These are phyloP conservation scores for Penicillium ochrochloron DNA, from an alignment of 495 filamentous ascomycete species.

Conservation along the genomic window DNA sequence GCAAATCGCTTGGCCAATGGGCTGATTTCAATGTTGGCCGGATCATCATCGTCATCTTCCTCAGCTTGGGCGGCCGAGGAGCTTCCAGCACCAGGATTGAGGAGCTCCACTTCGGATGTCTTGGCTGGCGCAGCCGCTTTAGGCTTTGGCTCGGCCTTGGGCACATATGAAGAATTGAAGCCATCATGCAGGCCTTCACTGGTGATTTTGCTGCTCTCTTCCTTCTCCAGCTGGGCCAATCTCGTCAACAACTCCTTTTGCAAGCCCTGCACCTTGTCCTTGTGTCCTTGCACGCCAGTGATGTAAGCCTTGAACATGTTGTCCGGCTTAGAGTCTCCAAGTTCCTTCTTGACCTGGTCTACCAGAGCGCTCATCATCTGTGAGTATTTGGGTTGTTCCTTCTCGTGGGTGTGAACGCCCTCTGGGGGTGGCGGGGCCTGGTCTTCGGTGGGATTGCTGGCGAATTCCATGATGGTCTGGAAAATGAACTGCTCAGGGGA, in stretches of 20 bases:
- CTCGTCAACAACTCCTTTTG: conserved; percentile 74
- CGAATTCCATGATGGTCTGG: conserved; percentile 80
- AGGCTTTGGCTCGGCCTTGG: conserved; percentile 60
- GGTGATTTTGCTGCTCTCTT: conserved; percentile 88
- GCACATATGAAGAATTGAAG: conserved; percentile 80
- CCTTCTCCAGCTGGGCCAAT: conserved; percentile 81
- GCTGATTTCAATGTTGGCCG: conserved; percentile 75
- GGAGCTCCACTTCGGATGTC: conserved; percentile 67
- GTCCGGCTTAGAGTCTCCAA: conserved; percentile 68
- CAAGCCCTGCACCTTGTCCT: conserved; percentile 73
- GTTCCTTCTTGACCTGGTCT: conserved; percentile 90
- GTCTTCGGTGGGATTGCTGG: conserved; percentile 71
- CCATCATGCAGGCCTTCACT: conserved; percentile 91
- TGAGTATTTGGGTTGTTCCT: conserved; percentile 82
- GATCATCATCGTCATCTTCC: conserved; percentile 65
- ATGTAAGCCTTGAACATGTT: conserved; percentile 74
- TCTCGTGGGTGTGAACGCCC: conserved; percentile 74
- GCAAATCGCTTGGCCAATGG: conserved; percentile 78
- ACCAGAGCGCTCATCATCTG: conserved; percentile 93
- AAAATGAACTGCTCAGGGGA: conserved; percentile 85
- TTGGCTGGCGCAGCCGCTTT: conserved; percentile 35
- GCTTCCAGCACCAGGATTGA: conserved; percentile 67
- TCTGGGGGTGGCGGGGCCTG: conserved; percentile 71
- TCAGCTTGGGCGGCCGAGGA: conserved; percentile 61
- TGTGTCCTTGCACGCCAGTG: conserved; percentile 73